Base-by-base conservation (phyloP, 306 rosid genomes). In the Corylus avellana region DNA sequence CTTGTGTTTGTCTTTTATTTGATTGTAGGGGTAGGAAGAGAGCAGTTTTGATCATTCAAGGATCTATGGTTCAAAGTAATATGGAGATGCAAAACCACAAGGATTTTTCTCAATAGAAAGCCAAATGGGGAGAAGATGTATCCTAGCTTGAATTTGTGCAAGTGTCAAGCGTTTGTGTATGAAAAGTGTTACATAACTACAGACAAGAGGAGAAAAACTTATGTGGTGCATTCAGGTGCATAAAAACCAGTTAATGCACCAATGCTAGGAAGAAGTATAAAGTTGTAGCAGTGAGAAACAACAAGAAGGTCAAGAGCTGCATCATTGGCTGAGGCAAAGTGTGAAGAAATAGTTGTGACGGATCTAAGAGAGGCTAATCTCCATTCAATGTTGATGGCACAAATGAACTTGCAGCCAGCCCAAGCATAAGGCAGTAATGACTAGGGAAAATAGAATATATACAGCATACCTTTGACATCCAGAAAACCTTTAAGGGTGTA, bases 401-500 rank as follows among this genome's bases (percentile, higher is more conserved):
- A 61, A 67, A 42, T 8, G 72, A 67, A 9, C 29, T 3, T n/a
- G 5, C 12, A 44, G 56, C 22, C 47, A 46, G 70, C 59, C 35
- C 39, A 29, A 58, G 55, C 74, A 37, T 55, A 47, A 49, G 73
- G 59, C 11, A 32, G 32, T 49, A 47, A 37, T 57, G 20, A 54
- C 69, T 1, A 12, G 17, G 72, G 61, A 57, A 72, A 72, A 72
- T 8, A 74, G 42, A 47, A 27, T 17, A 75, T 29, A 10, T 0
- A 67, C 17, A 69, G 29, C 80, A 61, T 88, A 93, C 98, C 94
- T 85, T 90, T 82, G 68, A 79, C 79, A 79, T 88, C 86, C 68
- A 80, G 64, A 84, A 91, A 93, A 66, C 88, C 90, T 37, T 88
- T 71, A 59, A 95, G 91, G 79, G 97, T 87, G 87, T 95, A 88